Percentiles rank a stretch among this genome's conserved stretches.
Evolutionary conservation across 768 basidiomycete genomes (phyloP).

Genomic region (Baorangia bicolor): DNA sequence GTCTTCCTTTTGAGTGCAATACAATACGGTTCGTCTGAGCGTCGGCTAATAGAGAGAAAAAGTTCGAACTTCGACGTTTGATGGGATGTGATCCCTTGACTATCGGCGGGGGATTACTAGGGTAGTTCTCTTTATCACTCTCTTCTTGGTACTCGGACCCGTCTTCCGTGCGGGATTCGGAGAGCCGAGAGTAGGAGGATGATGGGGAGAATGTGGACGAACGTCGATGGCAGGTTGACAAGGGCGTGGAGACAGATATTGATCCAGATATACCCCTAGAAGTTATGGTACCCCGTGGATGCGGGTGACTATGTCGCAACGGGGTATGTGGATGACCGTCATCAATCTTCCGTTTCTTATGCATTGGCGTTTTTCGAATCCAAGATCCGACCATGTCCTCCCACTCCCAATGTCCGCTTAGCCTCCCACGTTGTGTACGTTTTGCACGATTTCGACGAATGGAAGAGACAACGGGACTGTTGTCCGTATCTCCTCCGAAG

Average conservation of each 20-base stretch:
- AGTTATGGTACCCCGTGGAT: not conserved
- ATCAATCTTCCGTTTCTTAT: conserved; percentile 23
- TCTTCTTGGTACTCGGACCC: conserved; percentile 24
- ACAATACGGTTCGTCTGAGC: conserved; percentile 38
- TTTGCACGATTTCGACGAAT: not conserved
- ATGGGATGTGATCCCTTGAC: conserved; percentile 8
- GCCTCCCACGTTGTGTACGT: conserved; percentile 8
- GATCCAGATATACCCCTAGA: not conserved
- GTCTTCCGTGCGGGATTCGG: conserved; percentile 19
- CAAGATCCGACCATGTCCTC: conserved; percentile 47
- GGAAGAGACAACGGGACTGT: conserved; percentile 17
- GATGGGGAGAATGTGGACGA: conserved; percentile 11
- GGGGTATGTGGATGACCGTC: not conserved
- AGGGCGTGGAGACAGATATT: not conserved
- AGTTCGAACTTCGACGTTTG: conserved; percentile 30
- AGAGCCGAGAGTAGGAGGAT: conserved; percentile 5
- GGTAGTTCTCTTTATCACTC: conserved; percentile 21
- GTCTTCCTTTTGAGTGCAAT: conserved; percentile 29
- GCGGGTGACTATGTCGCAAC: not conserved
- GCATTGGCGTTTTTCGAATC: conserved; percentile 39
- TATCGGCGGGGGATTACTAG: conserved; percentile 4
- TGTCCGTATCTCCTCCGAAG: conserved; percentile 31
- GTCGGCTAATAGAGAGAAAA: conserved; percentile 41
- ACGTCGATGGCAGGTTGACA: not conserved
- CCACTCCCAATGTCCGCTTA: conserved; percentile 45